Percentiles rank a stretch among this genome's conserved stretches.
phyloP scores from a whole-genome alignment of 805 yeast species.

The Ogataea paraovalis region DNA sequence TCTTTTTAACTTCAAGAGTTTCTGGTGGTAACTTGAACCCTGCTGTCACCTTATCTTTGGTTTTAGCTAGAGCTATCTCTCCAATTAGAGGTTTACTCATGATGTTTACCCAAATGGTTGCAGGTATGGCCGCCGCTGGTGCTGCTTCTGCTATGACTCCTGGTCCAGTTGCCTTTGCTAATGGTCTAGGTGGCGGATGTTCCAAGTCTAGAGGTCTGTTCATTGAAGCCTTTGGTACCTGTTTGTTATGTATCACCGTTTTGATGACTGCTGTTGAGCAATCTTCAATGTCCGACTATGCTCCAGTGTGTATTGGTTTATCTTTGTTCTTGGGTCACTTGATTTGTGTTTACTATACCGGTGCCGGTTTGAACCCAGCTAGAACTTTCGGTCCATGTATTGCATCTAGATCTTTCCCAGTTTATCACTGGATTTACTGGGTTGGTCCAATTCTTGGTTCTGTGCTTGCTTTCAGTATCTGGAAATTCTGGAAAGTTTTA shows the following conservation, averaged over 20 bases:
- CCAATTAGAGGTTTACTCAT: slow-evolving; percentile 66
- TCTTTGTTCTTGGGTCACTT: slow-evolving; percentile 79
- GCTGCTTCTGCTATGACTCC: slow-evolving; percentile 85
- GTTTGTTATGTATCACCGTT: slow-evolving; percentile 70
- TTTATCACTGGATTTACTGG: slow-evolving; percentile 91
- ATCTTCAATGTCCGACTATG: slow-evolving; percentile 68
- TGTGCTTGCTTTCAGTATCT: slow-evolving; percentile 58
- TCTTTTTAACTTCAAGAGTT: slow-evolving; percentile 64
- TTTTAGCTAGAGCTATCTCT: slow-evolving; percentile 68
- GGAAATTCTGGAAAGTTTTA: slow-evolving; percentile 61
- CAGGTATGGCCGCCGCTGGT: slow-evolving; percentile 91
- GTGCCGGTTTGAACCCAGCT: slow-evolving; percentile 92
- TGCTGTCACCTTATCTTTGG: slow-evolving; percentile 73
- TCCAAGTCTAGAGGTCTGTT: slow-evolving; percentile 74
- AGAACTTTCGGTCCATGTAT: slow-evolving; percentile 82
- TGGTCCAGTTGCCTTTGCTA: slow-evolving; percentile 68
- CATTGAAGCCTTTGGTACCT: slow-evolving; percentile 78
- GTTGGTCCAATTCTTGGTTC: slow-evolving; percentile 81
- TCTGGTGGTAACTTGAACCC: slow-evolving; percentile 92
- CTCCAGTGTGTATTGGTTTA: slow-evolving; percentile 81
- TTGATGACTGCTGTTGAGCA: slow-evolving; percentile 82
- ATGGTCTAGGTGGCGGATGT: slow-evolving; percentile 66
- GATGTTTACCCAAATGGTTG: slow-evolving; percentile 67
- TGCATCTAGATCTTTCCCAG: slow-evolving; percentile 69
- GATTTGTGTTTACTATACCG: slow-evolving; percentile 77